Percentiles rank a stretch among this genome's conserved stretches.
phyloP scores from a whole-genome alignment of 192 early-diverging fungal genomes.

The Gamsiella multidivaricata region DNA sequence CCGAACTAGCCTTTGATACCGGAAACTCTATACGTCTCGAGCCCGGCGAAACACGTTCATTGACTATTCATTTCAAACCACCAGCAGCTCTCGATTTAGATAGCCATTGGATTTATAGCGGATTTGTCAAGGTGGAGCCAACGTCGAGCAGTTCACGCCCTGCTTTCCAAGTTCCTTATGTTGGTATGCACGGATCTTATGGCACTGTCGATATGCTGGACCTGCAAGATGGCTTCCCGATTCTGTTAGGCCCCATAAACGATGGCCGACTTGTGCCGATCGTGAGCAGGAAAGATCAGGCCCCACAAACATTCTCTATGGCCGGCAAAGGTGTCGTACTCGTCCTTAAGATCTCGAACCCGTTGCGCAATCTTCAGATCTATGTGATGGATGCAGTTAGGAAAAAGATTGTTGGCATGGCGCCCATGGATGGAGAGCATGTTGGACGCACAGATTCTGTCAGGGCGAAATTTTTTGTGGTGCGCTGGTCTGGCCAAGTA shows the following conservation, averaged over 20 bases:
- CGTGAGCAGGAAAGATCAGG: neutral
- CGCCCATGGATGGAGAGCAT: constrained; percentile 30
- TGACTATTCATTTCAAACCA: constrained; percentile 54
- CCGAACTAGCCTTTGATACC: constrained; percentile 34
- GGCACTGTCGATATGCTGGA: constrained; percentile 44
- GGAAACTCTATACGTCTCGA: constrained; percentile 17
- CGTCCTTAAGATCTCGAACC: constrained; percentile 38
- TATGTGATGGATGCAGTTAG: constrained; percentile 9
- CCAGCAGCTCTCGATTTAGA: constrained; percentile 29
- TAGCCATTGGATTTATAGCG: constrained; percentile 38
- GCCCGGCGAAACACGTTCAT: constrained; percentile 19
- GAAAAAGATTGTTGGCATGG: constrained; percentile 13
- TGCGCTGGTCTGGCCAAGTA: constrained; percentile 17
- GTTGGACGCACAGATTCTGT: constrained; percentile 32
- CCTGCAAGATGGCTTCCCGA: constrained; percentile 20
- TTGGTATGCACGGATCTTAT: constrained; percentile 46
- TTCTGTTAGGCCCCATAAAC: constrained; percentile 19
- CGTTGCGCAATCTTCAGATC: constrained; percentile 21
- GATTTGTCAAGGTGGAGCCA: constrained; percentile 10
- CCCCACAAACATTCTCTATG: constrained; percentile 22
- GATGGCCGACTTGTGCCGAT: constrained; percentile 27
- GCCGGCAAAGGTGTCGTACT: constrained; percentile 2
- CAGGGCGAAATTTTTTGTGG: constrained; percentile 28
- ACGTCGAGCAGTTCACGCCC: constrained; percentile 9
- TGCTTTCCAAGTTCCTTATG: constrained; percentile 38